A percentile compares a stretch with the other conserved stretches of the same genome.
These are phyloP conservation scores for Sphaerostilbella broomeana DNA, from an alignment of 2,329 filamentous ascomycete species.

Conservation along the genomic window DNA sequence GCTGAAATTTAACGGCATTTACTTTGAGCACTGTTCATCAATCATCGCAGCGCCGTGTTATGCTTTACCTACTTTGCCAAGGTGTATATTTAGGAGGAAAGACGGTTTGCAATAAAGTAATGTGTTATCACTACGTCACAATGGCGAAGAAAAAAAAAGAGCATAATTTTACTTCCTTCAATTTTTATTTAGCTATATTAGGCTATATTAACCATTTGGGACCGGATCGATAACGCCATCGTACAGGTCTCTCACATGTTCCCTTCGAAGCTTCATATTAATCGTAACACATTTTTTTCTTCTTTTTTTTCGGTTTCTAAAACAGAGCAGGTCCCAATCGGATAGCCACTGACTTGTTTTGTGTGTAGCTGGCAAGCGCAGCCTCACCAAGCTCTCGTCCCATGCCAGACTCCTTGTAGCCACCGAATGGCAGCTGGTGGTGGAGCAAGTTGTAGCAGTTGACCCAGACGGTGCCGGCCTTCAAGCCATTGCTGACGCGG, in stretches of 20 bases:
- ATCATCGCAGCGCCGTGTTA: too few species aligned
- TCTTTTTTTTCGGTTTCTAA: not conserved
- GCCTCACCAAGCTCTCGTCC: conserved; percentile 69
- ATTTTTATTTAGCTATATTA: conserved; percentile 10
- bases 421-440: conserved; percentile 61
- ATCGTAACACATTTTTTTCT: conserved; percentile 8
- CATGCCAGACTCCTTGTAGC: conserved; percentile 72
- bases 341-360: conserved; percentile 61
- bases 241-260: too few species aligned
- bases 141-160: too few species aligned
- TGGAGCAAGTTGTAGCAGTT: conserved; percentile 65
- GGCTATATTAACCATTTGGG: conserved; percentile 2
- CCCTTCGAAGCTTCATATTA: conserved; percentile 5
- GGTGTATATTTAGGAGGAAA: too few species aligned
- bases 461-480: conserved; percentile 61
- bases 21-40: too few species aligned
- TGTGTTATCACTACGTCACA: too few species aligned
- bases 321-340: conserved; percentile 20
- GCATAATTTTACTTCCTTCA: too few species aligned
- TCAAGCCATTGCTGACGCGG: conserved; percentile 67
- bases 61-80: too few species aligned
- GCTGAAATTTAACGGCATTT: too few species aligned
- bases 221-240: not conserved
- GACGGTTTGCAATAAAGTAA: too few species aligned
- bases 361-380: conserved; percentile 60